A percentile compares a stretch with the other conserved stretches of the same genome.
Conservation (phyloP, 73 alveolate species). For the Tetrahymena elliotti region DNA sequence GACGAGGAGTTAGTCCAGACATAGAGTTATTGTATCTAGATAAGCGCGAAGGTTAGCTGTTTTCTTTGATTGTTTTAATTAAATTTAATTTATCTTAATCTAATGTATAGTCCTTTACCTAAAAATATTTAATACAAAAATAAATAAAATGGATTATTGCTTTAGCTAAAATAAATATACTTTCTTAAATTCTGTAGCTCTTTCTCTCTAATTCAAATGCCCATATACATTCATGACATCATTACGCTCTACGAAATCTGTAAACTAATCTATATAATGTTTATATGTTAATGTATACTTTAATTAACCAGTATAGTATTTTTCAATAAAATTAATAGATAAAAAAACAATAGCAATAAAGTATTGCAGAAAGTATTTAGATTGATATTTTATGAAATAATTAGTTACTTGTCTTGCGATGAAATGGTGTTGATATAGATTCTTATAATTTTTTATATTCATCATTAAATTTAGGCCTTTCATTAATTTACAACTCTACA, state of each 20-base stretch:
- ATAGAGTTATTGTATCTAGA: neutral
- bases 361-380: too few relatives aligned
- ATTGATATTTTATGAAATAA: too few relatives aligned
- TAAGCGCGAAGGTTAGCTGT: neutral
- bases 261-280: neutral
- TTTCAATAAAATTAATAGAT: neutral
- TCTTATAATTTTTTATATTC: neutral
- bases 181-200: constrained; percentile 41
- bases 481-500: neutral
- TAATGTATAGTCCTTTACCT: neutral
- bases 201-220: constrained; percentile 25
- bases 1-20: neutral
- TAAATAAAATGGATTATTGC: neutral
- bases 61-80: neutral
- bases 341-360: neutral
- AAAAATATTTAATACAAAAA: neutral
- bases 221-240: constrained; percentile 40
- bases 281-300: neutral
- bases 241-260: constrained; percentile 38
- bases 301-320: neutral
- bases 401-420: neutral
- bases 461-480: neutral
- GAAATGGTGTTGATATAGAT: neutral
- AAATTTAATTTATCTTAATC: neutral
- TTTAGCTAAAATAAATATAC: neutral